phyloP scores from a whole-genome alignment of 352 stramenopile species.

The Thalassiosira livingstoniorum region DNA sequence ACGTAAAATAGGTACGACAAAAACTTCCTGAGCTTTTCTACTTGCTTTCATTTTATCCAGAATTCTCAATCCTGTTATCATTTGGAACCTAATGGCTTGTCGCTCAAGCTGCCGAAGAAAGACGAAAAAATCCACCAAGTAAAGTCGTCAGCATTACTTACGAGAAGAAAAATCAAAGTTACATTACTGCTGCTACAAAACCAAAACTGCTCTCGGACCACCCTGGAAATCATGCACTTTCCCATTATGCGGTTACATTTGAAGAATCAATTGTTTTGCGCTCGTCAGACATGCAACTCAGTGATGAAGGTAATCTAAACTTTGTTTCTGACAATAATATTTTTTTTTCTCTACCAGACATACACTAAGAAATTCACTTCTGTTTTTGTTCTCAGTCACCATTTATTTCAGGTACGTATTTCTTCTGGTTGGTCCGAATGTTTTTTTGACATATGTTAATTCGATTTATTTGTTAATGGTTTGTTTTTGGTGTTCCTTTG shows the following conservation, averaged over 20 bases:
- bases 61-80: neutral
- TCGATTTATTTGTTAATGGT: neutral
- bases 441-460: neutral
- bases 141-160: conserved; percentile 61
- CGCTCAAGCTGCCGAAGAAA: conserved; percentile 56
- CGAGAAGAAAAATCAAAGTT: conserved; percentile 54
- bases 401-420: conserved; percentile 48
- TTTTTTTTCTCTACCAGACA: neutral
- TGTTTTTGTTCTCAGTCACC: conserved; percentile 27
- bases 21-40: no score
- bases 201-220: conserved; percentile 60
- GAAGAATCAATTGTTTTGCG: conserved; percentile 64
- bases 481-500: neutral
- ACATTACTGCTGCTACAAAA: conserved; percentile 43
- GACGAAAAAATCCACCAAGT: conserved; percentile 59
- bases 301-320: conserved; percentile 44
- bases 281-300: conserved; percentile 62
- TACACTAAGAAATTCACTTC: neutral
- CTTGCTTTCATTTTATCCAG: no score
- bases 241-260: conserved; percentile 58
- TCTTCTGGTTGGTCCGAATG: neutral
- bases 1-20: conserved; percentile 60
- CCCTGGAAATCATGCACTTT: conserved; percentile 30
- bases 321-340: conserved; percentile 13
- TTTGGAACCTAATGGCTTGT: neutral